phyloP scores from a whole-genome alignment of 176 grass and related monocot genomes.

The Leersia perrieri region DNA sequence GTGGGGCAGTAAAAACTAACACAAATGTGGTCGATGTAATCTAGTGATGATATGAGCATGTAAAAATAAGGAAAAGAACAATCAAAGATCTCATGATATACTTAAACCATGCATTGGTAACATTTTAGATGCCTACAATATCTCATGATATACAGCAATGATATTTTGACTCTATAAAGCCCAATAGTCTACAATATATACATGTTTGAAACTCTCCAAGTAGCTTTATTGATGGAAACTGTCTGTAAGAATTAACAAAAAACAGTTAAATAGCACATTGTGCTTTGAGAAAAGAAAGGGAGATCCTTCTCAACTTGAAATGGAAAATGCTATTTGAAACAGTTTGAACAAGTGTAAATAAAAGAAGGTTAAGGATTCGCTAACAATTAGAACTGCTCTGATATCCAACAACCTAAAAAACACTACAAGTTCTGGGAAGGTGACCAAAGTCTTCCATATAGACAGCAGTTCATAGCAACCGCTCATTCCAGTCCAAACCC shows the following conservation, averaged over 20 bases:
- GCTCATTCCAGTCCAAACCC: neutral
- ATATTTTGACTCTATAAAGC: constrained; percentile 5
- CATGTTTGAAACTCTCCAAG: neutral
- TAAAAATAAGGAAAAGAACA: neutral
- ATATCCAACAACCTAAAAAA: neutral
- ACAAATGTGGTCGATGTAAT: neutral
- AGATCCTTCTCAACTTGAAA: neutral
- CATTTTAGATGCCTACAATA: neutral
- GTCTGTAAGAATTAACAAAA: neutral
- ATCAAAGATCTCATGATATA: neutral
- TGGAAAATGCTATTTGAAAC: neutral
- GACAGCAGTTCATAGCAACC: neutral
- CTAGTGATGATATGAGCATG: neutral
- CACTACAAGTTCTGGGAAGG: neutral
- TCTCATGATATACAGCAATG: too few species aligned
- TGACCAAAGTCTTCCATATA: neutral
- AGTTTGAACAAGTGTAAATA: neutral
- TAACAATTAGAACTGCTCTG: neutral
- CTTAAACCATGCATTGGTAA: neutral
- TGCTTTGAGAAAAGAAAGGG: neutral
- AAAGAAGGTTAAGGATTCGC: neutral
- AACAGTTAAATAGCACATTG: neutral
- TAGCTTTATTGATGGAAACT: neutral
- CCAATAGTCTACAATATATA: neutral
- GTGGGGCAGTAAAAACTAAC: neutral